A percentile compares a stretch with the other conserved stretches of the same genome.
phyloP scores from a whole-genome alignment of 306 rosid species.

The Quillaja saponaria region DNA sequence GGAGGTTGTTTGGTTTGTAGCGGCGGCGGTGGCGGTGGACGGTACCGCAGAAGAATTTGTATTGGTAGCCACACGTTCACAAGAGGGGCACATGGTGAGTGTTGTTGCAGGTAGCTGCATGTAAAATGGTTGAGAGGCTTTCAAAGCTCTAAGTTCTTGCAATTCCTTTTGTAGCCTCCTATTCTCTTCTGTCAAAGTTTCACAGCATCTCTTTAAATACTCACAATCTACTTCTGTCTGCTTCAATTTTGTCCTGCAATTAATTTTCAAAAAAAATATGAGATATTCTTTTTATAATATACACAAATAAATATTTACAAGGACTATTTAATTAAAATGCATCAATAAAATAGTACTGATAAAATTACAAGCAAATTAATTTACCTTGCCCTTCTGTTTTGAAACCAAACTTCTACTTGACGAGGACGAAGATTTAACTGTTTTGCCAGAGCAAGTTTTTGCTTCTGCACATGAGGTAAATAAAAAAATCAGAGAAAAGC shows the following conservation, averaged over 20 bases:
- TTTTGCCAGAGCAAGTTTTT: conserved; percentile 78
- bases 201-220: conserved; percentile 87
- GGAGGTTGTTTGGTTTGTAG: neutral
- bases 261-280: neutral
- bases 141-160: conserved; percentile 87
- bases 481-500: neutral
- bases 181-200: conserved; percentile 88
- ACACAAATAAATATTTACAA: too few relatives aligned
- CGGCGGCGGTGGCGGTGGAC: conserved; percentile 7
- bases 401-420: conserved; percentile 99
- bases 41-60: conserved; percentile 32
- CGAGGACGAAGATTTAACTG: conserved; percentile 90
- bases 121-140: conserved; percentile 75
- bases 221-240: conserved; percentile 98
- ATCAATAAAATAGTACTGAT: neutral
- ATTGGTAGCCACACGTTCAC: conserved; percentile 68
- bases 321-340: neutral
- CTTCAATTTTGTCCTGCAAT: conserved; percentile 84
- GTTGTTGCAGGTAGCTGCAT: conserved; percentile 98
- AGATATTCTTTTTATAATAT: too few relatives aligned
- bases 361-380: too few relatives aligned
- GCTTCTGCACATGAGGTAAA: conserved; percentile 54
- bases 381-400: conserved; percentile 98
- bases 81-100: conserved; percentile 96
- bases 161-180: conserved; percentile 87